phyloP scores from a whole-genome alignment of 1,284 basidiomycete genomes.

The Polyporus tsugae region DNA sequence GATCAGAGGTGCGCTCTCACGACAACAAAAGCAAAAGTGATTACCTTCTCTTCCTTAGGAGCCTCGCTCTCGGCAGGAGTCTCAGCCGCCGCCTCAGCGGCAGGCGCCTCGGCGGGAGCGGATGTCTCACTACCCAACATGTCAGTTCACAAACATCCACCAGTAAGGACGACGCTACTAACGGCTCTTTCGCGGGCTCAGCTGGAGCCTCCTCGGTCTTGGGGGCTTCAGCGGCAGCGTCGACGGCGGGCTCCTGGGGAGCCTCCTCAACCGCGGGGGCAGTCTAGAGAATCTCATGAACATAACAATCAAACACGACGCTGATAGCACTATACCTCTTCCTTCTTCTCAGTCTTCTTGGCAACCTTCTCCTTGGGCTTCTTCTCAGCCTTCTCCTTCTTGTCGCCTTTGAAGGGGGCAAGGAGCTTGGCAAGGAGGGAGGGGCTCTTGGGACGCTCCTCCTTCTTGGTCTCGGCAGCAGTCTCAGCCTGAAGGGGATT shows the following conservation, averaged over 20 bases:
- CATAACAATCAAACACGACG: background rate
- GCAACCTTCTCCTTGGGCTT: conserved; percentile 68
- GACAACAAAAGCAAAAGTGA: background rate
- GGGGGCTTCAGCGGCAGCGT: conserved; percentile 45
- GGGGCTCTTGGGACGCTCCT: conserved; percentile 82
- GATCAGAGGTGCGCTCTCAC: conserved; percentile 1
- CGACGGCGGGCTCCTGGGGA: conserved; percentile 40
- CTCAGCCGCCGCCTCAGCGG: conserved; percentile 47
- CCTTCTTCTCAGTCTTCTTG: conserved; percentile 72
- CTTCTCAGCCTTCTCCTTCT: conserved; percentile 54
- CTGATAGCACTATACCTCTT: conserved; percentile 53
- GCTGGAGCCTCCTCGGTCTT: conserved; percentile 48
- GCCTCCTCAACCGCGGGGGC: conserved; percentile 44
- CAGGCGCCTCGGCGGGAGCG: conserved; percentile 52
- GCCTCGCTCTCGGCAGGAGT: conserved; percentile 53
- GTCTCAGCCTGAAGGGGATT: conserved; percentile 42
- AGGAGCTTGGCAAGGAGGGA: conserved; percentile 74
- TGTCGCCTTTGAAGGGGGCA: conserved; percentile 65
- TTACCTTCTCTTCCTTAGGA: conserved; percentile 71
- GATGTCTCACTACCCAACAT: conserved; percentile 69
- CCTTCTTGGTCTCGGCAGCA: conserved; percentile 67
- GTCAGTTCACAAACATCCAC: conserved; percentile 5
- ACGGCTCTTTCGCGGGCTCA: conserved; percentile 66
- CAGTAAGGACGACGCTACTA: conserved; percentile 39
- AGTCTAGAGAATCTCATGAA: conserved; percentile 33